These are phyloP conservation scores for Penicillium paradoxum DNA, from an alignment of 495 filamentous ascomycete species.

Conservation along the genomic window DNA sequence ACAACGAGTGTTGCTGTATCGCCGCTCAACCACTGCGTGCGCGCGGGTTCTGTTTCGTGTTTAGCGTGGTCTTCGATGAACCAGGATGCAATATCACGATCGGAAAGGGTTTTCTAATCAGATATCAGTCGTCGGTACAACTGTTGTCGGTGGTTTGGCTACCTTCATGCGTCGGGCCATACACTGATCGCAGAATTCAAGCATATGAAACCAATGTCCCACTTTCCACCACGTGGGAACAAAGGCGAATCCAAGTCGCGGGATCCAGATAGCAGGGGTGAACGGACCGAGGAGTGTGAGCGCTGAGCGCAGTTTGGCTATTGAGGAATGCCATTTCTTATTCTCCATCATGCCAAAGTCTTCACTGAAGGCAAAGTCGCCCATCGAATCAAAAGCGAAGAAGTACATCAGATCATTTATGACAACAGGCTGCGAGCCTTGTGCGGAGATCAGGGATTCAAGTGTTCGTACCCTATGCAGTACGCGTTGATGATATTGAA, in stretches of 20 bases:
- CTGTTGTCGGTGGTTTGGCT: neutral
- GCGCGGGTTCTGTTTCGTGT: constrained; percentile 12
- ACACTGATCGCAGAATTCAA: constrained; percentile 27
- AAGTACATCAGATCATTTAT: constrained; percentile 30
- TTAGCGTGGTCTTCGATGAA: constrained; percentile 29
- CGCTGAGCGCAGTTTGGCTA: constrained; percentile 3
- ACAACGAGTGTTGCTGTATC: constrained; percentile 29
- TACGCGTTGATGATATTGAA: neutral
- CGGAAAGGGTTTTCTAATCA: neutral
- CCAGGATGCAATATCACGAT: constrained; percentile 27
- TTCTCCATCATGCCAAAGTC: constrained; percentile 34
- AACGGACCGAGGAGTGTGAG: constrained; percentile 27
- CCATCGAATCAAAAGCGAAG: constrained; percentile 42
- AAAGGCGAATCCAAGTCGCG: constrained; percentile 25
- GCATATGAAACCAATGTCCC: constrained; percentile 28
- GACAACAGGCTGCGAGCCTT: constrained; percentile 15
- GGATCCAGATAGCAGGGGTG: constrained; percentile 33
- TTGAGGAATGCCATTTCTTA: constrained; percentile 19
- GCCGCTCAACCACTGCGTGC: constrained; percentile 20
- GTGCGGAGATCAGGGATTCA: neutral
- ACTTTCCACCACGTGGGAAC: constrained; percentile 22
- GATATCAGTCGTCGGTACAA: neutral
- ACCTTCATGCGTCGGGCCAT: constrained; percentile 30
- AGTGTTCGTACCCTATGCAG: neutral
- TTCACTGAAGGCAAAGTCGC: constrained; percentile 38